These are phyloP conservation scores for Zymoseptoria crescenta DNA, from an alignment of 2,329 filamentous ascomycete genomes.

Conservation along the genomic window DNA sequence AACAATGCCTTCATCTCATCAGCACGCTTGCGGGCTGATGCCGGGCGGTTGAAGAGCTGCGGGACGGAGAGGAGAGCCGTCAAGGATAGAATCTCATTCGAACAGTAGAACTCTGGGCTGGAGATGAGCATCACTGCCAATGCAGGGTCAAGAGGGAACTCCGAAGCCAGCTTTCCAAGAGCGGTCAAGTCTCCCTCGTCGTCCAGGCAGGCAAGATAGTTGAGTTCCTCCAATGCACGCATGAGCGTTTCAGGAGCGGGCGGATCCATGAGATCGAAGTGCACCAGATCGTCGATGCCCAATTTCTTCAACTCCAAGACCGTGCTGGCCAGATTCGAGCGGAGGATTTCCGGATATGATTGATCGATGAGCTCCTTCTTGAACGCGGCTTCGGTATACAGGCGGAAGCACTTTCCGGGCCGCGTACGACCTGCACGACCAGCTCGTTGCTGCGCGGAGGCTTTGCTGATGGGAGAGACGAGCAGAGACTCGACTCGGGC, in stretches of 20 bases:
- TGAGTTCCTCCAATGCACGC: conserved; percentile 88
- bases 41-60: conserved; percentile 84
- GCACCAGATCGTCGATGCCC: conserved; percentile 95
- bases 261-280: conserved; percentile 99
- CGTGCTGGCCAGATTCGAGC: conserved; percentile 84
- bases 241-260: conserved; percentile 97
- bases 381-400: conserved; percentile 93
- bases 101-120: conserved; percentile 79
- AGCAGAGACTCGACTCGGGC: conserved; percentile 95
- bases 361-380: conserved; percentile 96
- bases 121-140: conserved; percentile 85
- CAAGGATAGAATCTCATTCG: conserved; percentile 88
- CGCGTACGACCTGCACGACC: conserved; percentile 90
- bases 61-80: conserved; percentile 84
- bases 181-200: conserved; percentile 91
- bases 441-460: conserved; percentile 88
- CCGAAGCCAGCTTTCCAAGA: conserved; percentile 91
- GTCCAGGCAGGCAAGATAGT: conserved; percentile 82
- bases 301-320: conserved; percentile 98
- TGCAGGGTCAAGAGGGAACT: conserved; percentile 95
- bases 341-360: conserved; percentile 91
- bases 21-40: conserved; percentile 92
- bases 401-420: conserved; percentile 87
- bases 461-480: conserved; percentile 92
- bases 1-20: conserved; percentile 98